Percentiles rank a stretch among this genome's conserved stretches.
phyloP scores from a whole-genome alignment of 169 alveolate species.

The Eimeria maxima region DNA sequence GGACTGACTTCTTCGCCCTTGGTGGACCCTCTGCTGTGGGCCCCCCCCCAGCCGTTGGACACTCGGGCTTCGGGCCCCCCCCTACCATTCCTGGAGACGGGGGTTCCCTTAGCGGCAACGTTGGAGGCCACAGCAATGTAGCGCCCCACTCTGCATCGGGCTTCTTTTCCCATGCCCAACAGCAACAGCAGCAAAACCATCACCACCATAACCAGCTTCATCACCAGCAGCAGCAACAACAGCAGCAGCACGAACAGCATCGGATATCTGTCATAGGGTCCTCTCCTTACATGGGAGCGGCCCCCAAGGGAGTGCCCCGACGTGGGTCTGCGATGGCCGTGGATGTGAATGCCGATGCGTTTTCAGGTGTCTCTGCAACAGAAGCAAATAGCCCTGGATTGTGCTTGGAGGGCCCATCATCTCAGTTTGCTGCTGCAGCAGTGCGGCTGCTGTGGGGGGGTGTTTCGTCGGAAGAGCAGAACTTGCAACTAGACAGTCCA shows the following conservation, averaged over 20 bases:
- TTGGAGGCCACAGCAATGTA: not conserved
- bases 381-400: not conserved
- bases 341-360: not conserved
- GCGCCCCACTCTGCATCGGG: not conserved
- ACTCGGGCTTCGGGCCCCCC: not conserved
- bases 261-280: not conserved
- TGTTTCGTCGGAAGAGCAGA: not conserved
- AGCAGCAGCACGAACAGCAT: not conserved
- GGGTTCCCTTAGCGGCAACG: not conserved
- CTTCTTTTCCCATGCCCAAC: not conserved
- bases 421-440: constrained; percentile 44
- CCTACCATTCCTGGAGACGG: not conserved
- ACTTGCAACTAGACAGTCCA: constrained; percentile 24
- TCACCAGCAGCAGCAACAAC: constrained; percentile 51
- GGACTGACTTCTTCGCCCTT: not conserved
- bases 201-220: not conserved
- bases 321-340: not conserved
- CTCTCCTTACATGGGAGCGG: not conserved
- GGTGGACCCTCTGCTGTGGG: constrained; percentile 5
- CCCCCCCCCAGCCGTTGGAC: not conserved
- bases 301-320: not conserved
- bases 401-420: not conserved
- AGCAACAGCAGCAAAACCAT: not conserved
- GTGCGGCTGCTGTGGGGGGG: constrained; percentile 5
- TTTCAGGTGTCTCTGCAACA: not conserved